These are phyloP conservation scores for Ailanthus altissimus DNA, from an alignment of 345 rosid species.

Conservation along the genomic window DNA sequence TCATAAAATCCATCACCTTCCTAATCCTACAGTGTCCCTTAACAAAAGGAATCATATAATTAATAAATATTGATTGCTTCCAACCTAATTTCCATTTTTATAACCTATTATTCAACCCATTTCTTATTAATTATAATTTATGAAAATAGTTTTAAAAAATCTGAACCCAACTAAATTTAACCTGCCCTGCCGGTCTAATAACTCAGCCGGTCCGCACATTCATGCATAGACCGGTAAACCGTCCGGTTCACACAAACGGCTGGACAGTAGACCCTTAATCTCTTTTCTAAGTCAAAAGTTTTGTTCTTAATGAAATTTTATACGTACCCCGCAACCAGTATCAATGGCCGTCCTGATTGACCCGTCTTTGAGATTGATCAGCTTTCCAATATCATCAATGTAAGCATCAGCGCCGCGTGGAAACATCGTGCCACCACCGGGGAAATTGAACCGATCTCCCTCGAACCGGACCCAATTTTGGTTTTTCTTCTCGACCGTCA, in stretches of 20 bases:
- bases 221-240: not conserved
- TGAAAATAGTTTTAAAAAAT: not conserved
- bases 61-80: not conserved
- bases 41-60: not conserved
- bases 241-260: not conserved
- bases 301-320: too few species aligned
- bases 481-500: slow-evolving; percentile 79
- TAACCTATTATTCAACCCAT: not conserved
- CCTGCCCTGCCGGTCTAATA: too few species aligned
- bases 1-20: not conserved
- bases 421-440: slow-evolving; percentile 99
- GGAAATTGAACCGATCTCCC: slow-evolving; percentile 72
- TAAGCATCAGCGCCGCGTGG: slow-evolving; percentile 86
- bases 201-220: not conserved
- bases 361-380: slow-evolving; percentile 82
- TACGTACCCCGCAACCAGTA: slow-evolving; percentile 97
- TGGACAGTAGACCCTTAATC: too few species aligned
- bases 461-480: slow-evolving; percentile 86
- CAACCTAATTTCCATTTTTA: not conserved
- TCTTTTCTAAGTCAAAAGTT: too few species aligned
- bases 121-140: not conserved
- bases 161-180: not conserved
- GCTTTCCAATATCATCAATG: slow-evolving; percentile 69
- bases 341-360: slow-evolving; percentile 88
- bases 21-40: not conserved